These are phyloP conservation scores for Daldinia eschscholtzii DNA, from an alignment of 2,329 filamentous ascomycete genomes.

Conservation along the genomic window DNA sequence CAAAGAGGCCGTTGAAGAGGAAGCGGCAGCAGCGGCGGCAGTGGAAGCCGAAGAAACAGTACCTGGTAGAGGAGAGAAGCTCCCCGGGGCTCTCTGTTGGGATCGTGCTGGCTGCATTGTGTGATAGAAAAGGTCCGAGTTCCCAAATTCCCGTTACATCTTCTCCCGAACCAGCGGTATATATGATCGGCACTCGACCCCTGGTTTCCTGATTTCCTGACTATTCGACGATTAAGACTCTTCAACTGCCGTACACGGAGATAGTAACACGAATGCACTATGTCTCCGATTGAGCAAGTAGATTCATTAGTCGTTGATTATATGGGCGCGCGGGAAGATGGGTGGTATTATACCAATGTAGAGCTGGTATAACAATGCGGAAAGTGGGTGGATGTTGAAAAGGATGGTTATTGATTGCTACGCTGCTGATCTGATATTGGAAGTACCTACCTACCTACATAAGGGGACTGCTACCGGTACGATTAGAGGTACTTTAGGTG, in stretches of 20 bases:
- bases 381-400: slow-evolving; percentile 6
- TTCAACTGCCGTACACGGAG: slow-evolving; percentile 16
- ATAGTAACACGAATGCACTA: neutral
- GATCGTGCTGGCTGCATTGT: slow-evolving; percentile 52
- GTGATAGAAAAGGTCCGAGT: slow-evolving; percentile 41
- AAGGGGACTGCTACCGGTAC: too few relatives aligned
- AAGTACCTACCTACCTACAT: neutral
- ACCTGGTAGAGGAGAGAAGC: slow-evolving; percentile 66
- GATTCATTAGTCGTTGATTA: slow-evolving; percentile 14
- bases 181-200: slow-evolving; percentile 26
- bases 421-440: neutral
- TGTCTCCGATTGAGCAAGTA: slow-evolving; percentile 6
- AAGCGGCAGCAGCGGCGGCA: slow-evolving; percentile 51
- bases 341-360: slow-evolving; percentile 14
- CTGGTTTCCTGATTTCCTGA: slow-evolving; percentile 2
- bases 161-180: slow-evolving; percentile 34
- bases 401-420: neutral
- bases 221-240: slow-evolving; percentile 19
- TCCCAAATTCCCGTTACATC: slow-evolving; percentile 44
- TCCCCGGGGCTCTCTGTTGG: slow-evolving; percentile 56
- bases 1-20: slow-evolving; percentile 44
- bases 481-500: neutral
- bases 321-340: slow-evolving; percentile 15
- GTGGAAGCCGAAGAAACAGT: slow-evolving; percentile 47
- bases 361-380: neutral